Evolutionary conservation across 495 filamentous ascomycete species (phyloP), one percentile per base, ranked within the genome.

Genomic region (Xylaria acuta): DNA sequence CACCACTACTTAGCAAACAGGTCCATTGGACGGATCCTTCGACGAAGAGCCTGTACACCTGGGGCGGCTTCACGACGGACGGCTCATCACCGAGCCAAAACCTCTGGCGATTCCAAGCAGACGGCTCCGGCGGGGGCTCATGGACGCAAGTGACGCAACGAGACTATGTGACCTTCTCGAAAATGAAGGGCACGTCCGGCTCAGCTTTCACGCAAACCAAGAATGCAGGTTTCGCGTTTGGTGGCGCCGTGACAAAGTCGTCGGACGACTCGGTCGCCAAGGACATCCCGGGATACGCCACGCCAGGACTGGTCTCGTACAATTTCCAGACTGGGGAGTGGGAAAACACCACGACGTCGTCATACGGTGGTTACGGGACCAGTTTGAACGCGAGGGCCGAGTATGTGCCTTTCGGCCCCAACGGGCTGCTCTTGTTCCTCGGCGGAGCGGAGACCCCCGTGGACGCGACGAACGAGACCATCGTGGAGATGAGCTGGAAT

Each of bases 341-440:
- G 76, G 67, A 64, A 1, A 83, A 83, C 47, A 64, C 49, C 27
- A 79, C 80, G 38, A 67, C 76, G 45, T 53, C 60, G 11, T 69
- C 69, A 1, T 77, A 78, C 25, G 74, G 74, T 18, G 70, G 69
- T 6, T 77, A 75, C 20, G 80, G 81, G 3, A 80, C 80, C 1
- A 73, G 73, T 51, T 22, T 80, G 20, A 76, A 79, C 22, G 80
- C 70, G 2, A 58, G 73, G 27, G 80, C 77, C 5, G 72, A 82
- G 9, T 80, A 72, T 43, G 54, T 84, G 4, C 81, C 83, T 1
- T 82, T 81, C 49, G 81, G 80, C 5, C 69, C 74, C 5, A 79
- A 78, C 27, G 83, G 81, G 0, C 53, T 84, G 25, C 47, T 84
- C 20, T 49, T 84, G 4, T 75, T 83, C 14, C 58, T 84, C 2